These are phyloP conservation scores for Termitomyces titanicus DNA, from an alignment of 768 basidiomycete genomes.

Conservation along the genomic window DNA sequence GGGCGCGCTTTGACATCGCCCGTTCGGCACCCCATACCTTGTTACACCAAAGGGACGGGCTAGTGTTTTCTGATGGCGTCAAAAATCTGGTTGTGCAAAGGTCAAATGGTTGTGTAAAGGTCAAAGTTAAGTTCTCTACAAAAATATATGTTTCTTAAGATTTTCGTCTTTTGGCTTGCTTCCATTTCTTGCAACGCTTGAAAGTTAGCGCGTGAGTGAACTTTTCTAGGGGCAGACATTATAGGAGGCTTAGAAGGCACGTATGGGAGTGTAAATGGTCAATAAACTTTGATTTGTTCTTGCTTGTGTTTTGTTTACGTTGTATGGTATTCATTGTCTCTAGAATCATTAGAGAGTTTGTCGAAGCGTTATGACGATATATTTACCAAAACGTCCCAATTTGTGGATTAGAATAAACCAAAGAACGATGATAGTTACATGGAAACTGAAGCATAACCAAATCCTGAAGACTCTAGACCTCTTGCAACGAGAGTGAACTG, in stretches of 20 bases:
- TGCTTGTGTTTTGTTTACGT: too few species aligned
- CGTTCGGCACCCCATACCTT: slow-evolving; percentile 61
- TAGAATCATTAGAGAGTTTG: neutral
- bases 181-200: too few species aligned
- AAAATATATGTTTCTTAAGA: neutral
- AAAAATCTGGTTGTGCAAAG: slow-evolving; percentile 17
- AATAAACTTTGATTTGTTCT: too few species aligned
- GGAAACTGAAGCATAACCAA: slow-evolving; percentile 73
- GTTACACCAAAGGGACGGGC: slow-evolving; percentile 62
- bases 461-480: slow-evolving; percentile 81
- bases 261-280: too few species aligned
- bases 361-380: neutral
- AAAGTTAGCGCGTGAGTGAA: too few species aligned
- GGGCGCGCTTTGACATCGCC: slow-evolving; percentile 57
- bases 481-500: slow-evolving; percentile 84
- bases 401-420: neutral
- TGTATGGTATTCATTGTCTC: neutral
- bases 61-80: slow-evolving; percentile 50
- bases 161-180: neutral
- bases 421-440: slow-evolving; percentile 32
- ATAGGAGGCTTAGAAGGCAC: too few species aligned
- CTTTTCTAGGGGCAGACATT: too few species aligned
- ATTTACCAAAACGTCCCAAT: neutral
- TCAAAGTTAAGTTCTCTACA: neutral
- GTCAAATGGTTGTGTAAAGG: too few species aligned